Evolutionary conservation across 1,284 basidiomycete species (phyloP), one percentile per base, ranked within the genome.

Genomic region (Limonomyces culmigenus): DNA sequence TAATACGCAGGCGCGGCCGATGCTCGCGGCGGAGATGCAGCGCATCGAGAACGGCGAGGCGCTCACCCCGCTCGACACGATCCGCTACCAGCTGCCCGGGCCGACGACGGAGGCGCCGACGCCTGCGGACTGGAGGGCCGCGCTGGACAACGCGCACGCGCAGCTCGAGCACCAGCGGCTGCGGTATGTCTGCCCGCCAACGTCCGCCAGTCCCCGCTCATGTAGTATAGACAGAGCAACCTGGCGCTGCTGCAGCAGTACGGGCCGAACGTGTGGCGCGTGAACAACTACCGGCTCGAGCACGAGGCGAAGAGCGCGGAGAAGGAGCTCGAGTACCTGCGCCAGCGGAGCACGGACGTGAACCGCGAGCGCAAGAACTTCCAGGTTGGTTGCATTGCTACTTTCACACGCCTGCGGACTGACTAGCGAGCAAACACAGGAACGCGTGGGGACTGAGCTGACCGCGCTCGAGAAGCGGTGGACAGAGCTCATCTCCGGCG

Each of bases 161-260:
- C 89, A 92, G 42, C 64, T 95, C 29, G 89, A 89, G 47, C 88
- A 97, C 52, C 92, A 95, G 57, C 70, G 73, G 23, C 63, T 87
- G 45, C 67, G 92, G 80, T 88, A 41, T 39, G 67, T 27, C 8
- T 27, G 23, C 8, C 23, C 16, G 32, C 40, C 3, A 34, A 42
- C 36, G 39, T 12, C 23, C n/a, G n/a, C n/a, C n/a, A n/a, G n/a
- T n/a, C n/a, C n/a, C n/a, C n/a, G n/a, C n/a, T n/a, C n/a, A 8
- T n/a, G 23, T n/a, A 8, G 11, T 27, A 19, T 43, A 89, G 86
- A 44, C 74, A 85, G 45, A 77, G 78, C 29, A 97, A 97, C 60
- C 60, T 92, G 29, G 71, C 78, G 5, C 60, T 98, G 15, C 58
- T 96, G 29, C 77, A 87, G 51, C 75, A 74, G 31, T 92, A 93